Conservation (phyloP, 208 protist genomes). For the Leishmania lainsoni region DNA sequence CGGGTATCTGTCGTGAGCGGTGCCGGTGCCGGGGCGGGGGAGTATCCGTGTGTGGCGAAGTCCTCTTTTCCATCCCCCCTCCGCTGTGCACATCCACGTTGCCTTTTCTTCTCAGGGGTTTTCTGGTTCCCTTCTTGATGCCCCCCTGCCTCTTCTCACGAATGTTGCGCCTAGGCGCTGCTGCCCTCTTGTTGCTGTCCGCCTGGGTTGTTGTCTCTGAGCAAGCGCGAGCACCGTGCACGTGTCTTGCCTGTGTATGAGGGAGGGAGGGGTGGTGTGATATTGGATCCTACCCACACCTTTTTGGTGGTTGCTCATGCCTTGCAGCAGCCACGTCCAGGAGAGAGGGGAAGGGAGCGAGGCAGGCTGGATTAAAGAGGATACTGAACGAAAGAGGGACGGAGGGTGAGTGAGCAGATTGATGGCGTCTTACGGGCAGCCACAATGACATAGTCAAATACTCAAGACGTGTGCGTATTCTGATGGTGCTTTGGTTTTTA, state of each 20-base stretch:
- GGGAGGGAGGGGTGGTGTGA: too few relatives aligned
- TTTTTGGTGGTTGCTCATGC: too few relatives aligned
- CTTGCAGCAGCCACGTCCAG: background rate
- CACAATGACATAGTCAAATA: background rate
- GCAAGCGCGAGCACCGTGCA: too few relatives aligned
- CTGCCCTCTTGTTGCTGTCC: too few relatives aligned
- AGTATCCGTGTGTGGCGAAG: background rate
- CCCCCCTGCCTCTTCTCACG: too few relatives aligned
- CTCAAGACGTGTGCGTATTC: background rate
- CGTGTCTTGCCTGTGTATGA: too few relatives aligned
- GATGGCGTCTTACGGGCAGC: background rate
- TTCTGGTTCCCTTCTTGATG: too few relatives aligned
- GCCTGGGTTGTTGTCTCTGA: too few relatives aligned
- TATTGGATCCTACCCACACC: too few relatives aligned
- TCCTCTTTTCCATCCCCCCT: background rate
- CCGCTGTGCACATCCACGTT: too few relatives aligned
- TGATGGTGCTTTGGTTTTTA: background rate
- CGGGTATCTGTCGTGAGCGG: background rate
- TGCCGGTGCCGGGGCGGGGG: background rate
- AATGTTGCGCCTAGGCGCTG: too few relatives aligned
- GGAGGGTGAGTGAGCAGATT: background rate
- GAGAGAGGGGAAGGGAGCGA: background rate
- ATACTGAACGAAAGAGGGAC: background rate
- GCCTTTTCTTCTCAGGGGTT: too few relatives aligned
- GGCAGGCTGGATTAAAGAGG: background rate